These are phyloP conservation scores for Trichoderma guizhouense DNA, from an alignment of 2,329 filamentous ascomycete genomes.

Conservation along the genomic window DNA sequence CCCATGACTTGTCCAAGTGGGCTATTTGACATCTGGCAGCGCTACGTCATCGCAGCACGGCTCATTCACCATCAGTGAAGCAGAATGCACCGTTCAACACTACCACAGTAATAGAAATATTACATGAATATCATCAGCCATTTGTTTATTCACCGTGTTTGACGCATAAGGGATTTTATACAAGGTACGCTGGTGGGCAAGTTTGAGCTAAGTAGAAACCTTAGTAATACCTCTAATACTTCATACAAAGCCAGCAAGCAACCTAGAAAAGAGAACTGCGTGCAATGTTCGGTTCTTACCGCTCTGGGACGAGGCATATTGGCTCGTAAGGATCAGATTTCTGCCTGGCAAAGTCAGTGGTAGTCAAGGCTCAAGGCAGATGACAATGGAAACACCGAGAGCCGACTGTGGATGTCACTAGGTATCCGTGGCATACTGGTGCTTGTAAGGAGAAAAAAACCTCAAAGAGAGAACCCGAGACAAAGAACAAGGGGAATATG, in stretches of 20 bases:
- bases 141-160: background rate
- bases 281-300: background rate
- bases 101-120: background rate
- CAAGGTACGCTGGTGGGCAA: background rate
- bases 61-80: background rate
- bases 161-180: background rate
- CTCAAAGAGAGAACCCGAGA: background rate
- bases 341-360: background rate
- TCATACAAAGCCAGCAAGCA: background rate
- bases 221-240: background rate
- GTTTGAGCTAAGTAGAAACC: background rate
- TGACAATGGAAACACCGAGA: background rate
- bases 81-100: background rate
- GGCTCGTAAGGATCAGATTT: background rate
- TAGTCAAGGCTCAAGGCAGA: background rate
- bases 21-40: background rate
- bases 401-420: background rate
- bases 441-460: background rate
- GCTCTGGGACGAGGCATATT: background rate
- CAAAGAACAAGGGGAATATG: background rate
- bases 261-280: background rate
- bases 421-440: background rate
- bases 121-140: background rate
- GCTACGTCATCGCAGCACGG: background rate
- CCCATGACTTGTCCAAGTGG: background rate